A percentile compares a stretch with the other conserved stretches of the same genome.
Conservation (phyloP, 2,329 filamentous ascomycete species). For the Exophiala sp. region DNA sequence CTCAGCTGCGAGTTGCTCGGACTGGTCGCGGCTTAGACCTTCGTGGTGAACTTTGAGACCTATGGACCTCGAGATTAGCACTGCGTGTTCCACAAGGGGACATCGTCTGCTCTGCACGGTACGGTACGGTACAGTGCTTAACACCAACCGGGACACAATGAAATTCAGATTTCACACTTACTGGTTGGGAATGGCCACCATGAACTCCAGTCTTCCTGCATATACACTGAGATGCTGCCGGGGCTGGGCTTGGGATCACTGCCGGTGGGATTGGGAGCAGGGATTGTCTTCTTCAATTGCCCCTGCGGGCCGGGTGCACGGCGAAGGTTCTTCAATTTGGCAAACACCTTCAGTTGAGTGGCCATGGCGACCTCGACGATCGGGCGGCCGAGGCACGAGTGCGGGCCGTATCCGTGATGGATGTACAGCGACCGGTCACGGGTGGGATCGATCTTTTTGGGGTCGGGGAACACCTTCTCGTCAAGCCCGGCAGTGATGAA, state of each 20-base stretch:
- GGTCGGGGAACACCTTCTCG: slow-evolving; percentile 36
- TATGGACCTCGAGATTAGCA: slow-evolving; percentile 1
- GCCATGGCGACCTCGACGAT: slow-evolving; percentile 40
- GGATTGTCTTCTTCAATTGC: slow-evolving; percentile 38
- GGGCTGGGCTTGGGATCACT: slow-evolving; percentile 30
- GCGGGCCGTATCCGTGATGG: slow-evolving; percentile 44
- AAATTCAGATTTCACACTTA: too few relatives aligned
- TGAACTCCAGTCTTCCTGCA: slow-evolving; percentile 40
- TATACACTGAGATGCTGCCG: slow-evolving; percentile 40
- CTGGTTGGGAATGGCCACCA: slow-evolving; percentile 40
- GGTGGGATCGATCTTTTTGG: slow-evolving; percentile 40
- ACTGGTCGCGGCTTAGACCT: slow-evolving; percentile 22
- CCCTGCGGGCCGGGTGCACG: slow-evolving; percentile 40
- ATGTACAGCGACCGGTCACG: slow-evolving; percentile 40
- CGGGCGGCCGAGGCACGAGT: slow-evolving; percentile 44
- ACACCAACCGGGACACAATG: too few relatives aligned
- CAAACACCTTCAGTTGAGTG: slow-evolving; percentile 39
- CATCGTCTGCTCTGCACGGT: too few relatives aligned
- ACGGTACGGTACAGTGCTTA: too few relatives aligned
- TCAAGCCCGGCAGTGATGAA: slow-evolving; percentile 34
- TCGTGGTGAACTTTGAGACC: slow-evolving; percentile 29
- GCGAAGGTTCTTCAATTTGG: slow-evolving; percentile 38
- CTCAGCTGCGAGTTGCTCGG: slow-evolving; percentile 20
- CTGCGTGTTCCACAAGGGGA: too few relatives aligned
- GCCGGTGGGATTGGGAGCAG: slow-evolving; percentile 27